Base-by-base conservation (phyloP, 345 rosid species). In the Corymbia maculata region DNA sequence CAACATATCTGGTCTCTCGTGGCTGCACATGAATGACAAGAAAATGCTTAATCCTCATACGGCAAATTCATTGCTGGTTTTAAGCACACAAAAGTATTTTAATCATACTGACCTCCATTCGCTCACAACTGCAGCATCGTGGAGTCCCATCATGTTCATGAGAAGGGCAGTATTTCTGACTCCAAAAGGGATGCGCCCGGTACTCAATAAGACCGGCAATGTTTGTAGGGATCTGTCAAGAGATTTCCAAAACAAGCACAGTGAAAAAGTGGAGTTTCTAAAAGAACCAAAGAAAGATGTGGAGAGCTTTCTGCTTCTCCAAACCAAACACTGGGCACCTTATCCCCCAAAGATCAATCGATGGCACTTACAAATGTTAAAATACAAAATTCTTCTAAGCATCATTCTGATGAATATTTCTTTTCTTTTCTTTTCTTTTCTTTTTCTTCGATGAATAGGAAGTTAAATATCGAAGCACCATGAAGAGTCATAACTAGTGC, bases 131-230 rank as follows among this genome's bases (percentile, higher is more conserved):
- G 94, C 99, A 98, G 92, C 99, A 98, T 59, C 98, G 93, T 79
- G 98, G 97, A 89, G 99, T 98, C 79, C 92, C 94, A 90, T 98
- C 99, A 57, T 89, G 94, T 89, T 98, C 99, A 86, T 98, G 99
- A 49, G 96, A 94, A 88, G 99, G 98, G 91, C 99, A 98, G 91
- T 98, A 98, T 91, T 98, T 98, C 88, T 98, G 99, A 44, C 88
- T 85, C 99, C 99, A 98, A 92, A 97, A 98, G 68, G 99, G 99
- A 92, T 97, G 99, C 36, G 98, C 98, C 93, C 98, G 95, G 91
- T 95, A 97, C 91, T 97, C 99, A 90, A 97, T 95, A 90, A 96
- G 98, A 92, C 99, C 99, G 86, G 92, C 89, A 89, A 90, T 93
- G 91, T 94, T 98, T 90, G 98, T 94, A 70, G 99, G 98, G 89